Conservation (phyloP, 345 rosid species). For the Camelina sativa region DNA sequence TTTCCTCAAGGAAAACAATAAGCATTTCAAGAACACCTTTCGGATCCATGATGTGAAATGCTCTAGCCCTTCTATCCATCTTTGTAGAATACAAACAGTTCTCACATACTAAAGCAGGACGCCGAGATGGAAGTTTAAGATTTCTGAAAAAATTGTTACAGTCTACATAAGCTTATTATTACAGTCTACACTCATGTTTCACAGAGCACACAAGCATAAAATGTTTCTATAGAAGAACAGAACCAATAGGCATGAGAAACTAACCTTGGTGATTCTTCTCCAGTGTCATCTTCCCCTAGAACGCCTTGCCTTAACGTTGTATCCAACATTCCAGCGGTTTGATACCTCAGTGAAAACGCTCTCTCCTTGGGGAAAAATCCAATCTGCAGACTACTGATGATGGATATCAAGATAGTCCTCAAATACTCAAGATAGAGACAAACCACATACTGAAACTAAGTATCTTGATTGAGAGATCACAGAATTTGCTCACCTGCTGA, state of each 20-base stretch:
- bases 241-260: neutral
- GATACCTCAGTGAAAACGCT: slow-evolving; percentile 87
- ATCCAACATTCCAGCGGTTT: slow-evolving; percentile 91
- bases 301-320: slow-evolving; percentile 85
- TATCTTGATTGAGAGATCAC: slow-evolving; percentile 26
- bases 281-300: slow-evolving; percentile 96
- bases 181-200: slow-evolving; percentile 5
- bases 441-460: slow-evolving; percentile 24
- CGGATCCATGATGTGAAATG: slow-evolving; percentile 90
- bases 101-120: slow-evolving; percentile 84
- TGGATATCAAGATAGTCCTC: slow-evolving; percentile 48
- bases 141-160: slow-evolving; percentile 46
- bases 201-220: neutral
- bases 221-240: neutral
- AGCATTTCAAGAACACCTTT: slow-evolving; percentile 83
- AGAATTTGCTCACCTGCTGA: slow-evolving; percentile 67
- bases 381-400: slow-evolving; percentile 84
- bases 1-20: slow-evolving; percentile 82
- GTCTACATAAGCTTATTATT: neutral
- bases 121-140: slow-evolving; percentile 85
- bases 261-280: slow-evolving; percentile 86
- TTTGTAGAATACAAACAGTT: slow-evolving; percentile 75
- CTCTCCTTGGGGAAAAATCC: slow-evolving; percentile 78
- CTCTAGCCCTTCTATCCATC: slow-evolving; percentile 77
- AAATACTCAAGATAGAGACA: neutral